These are phyloP conservation scores for Helichrysum umbraculigerum DNA, from an alignment of 129 eudicot species.

Conservation along the genomic window DNA sequence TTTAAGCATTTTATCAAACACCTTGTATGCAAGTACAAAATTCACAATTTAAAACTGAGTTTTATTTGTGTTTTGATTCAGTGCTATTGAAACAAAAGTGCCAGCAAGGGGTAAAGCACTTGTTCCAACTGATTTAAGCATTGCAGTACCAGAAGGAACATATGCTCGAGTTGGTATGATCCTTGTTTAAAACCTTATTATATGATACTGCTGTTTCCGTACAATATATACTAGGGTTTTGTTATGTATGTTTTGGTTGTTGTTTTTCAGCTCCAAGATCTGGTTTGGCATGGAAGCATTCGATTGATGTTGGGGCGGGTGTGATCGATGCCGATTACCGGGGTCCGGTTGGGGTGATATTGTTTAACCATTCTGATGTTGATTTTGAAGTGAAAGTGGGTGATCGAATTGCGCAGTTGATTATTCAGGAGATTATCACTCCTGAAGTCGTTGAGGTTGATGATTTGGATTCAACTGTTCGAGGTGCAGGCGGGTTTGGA, in stretches of 20 bases:
- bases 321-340: slow-evolving; percentile 70
- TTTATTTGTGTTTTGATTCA: slow-evolving; percentile 19
- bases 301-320: slow-evolving; percentile 92
- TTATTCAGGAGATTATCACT: slow-evolving; percentile 54
- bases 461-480: slow-evolving; percentile 64
- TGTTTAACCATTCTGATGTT: slow-evolving; percentile 39
- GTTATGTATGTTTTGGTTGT: not conserved
- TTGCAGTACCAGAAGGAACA: slow-evolving; percentile 79
- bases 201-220: not conserved
- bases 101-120: slow-evolving; percentile 83
- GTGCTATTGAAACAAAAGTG: slow-evolving; percentile 56
- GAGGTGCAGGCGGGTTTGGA: slow-evolving; percentile 90
- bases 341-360: slow-evolving; percentile 42
- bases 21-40: not conserved
- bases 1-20: not conserved
- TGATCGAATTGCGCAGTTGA: slow-evolving; percentile 81
- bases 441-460: slow-evolving; percentile 39
- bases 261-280: slow-evolving; percentile 71
- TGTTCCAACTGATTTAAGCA: slow-evolving; percentile 72
- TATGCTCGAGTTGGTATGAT: slow-evolving; percentile 75
- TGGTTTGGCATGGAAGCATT: slow-evolving; percentile 88
- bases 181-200: not conserved
- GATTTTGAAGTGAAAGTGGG: slow-evolving; percentile 40
- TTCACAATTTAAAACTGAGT: not conserved
- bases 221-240: not conserved